These are phyloP conservation scores for Cylindrodendrum hubeiense DNA, from an alignment of 2,329 filamentous ascomycete species.

Conservation along the genomic window DNA sequence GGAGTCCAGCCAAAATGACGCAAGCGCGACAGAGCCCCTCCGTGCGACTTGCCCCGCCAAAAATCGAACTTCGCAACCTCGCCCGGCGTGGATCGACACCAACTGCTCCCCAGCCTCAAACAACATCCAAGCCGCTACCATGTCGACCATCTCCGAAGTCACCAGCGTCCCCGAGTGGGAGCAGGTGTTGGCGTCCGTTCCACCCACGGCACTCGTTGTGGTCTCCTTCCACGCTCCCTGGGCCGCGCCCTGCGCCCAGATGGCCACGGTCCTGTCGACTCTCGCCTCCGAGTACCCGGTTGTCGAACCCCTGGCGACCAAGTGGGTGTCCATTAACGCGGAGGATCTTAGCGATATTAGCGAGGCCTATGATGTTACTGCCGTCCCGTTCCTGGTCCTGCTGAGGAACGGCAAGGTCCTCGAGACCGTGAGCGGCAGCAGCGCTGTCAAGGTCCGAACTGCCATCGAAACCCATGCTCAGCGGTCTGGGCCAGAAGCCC, in stretches of 20 bases:
- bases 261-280: slow-evolving; percentile 86
- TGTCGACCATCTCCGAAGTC: slow-evolving; percentile 85
- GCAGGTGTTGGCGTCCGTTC: slow-evolving; percentile 73
- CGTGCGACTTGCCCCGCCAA: slow-evolving; percentile 42
- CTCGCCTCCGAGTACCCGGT: slow-evolving; percentile 88
- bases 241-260: slow-evolving; percentile 96
- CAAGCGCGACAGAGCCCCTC: slow-evolving; percentile 41
- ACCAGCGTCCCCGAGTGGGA: slow-evolving; percentile 80
- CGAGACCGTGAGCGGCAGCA: slow-evolving; percentile 90
- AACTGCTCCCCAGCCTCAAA: slow-evolving; percentile 21
- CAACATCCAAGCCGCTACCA: slow-evolving; percentile 51
- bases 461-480: slow-evolving; percentile 87
- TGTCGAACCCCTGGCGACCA: slow-evolving; percentile 73
- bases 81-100: slow-evolving; percentile 30
- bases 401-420: slow-evolving; percentile 80
- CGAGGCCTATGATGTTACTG: slow-evolving; percentile 93
- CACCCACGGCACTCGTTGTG: slow-evolving; percentile 79
- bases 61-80: slow-evolving; percentile 36
- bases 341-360: slow-evolving; percentile 94
- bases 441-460: slow-evolving; percentile 84
- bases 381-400: slow-evolving; percentile 92
- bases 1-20: slow-evolving; percentile 42
- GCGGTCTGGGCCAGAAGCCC: slow-evolving; percentile 50
- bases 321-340: slow-evolving; percentile 92
- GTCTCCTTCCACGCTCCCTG: slow-evolving; percentile 97